Evolutionary conservation across 176 grass and related monocot species (phyloP), one percentile per base, ranked within the genome.

Genomic region (Ensete ventricosum): DNA sequence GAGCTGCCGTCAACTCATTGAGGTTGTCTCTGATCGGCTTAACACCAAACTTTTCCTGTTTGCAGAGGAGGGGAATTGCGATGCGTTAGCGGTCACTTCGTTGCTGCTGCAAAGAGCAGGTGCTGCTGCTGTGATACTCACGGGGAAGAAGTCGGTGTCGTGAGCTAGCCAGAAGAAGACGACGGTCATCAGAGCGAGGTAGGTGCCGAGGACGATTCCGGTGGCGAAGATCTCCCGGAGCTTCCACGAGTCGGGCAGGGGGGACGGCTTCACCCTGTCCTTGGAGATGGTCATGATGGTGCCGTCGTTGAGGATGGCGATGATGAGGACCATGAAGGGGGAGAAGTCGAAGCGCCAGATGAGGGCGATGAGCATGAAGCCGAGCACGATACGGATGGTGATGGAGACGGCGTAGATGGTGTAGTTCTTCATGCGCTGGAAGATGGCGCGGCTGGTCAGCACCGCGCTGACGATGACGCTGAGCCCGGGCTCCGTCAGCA

Each of bases 241-340:
- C 81, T 92, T 92, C 93, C 93, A 92, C 0, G 89, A 92, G 55
- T 96, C 93, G 0, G 93, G 89, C 0, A 53, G 75, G 0, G 93
- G 93, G 7, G 93, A 96, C 1, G 89, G 87, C 69, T 84, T 84
- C 4, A 96, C 93, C 0, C 89, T 75, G 29, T 96, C 89, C 89
- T 96, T 92, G 71, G 93, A 92, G 79, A 96, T 92, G 83, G 93
- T 96, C 93, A 96, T 96, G 85, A 92, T 96, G 49, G 93, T 96
- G 80, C 89, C 93, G 68, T 96, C 93, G 84, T 96, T 96, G 74
- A 96, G 88, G 82, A 96, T 90, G 79, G 89, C 93, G 77, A 92
- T 96, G 79, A 96, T 88, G 60, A 96, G 93, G 73, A 96, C 87
- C 93, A 96, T 90, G 85, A 92, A 96, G 0, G 93, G 93, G 50